Evolutionary conservation across 495 filamentous ascomycete species (phyloP).

Genomic region (Thozetella sp.): DNA sequence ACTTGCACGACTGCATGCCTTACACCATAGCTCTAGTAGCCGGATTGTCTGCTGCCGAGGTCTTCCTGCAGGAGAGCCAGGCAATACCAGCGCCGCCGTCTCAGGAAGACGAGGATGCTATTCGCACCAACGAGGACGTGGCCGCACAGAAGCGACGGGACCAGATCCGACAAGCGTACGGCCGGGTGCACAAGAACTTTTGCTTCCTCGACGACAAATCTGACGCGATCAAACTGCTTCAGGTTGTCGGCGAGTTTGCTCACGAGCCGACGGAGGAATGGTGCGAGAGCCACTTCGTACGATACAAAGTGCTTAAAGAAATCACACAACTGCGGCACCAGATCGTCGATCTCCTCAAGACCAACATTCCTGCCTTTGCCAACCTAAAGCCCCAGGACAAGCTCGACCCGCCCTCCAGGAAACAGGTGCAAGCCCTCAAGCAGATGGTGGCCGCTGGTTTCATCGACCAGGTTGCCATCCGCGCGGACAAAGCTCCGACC

Average conservation of each 20-base stretch:
- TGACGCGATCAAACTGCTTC: conserved; percentile 90
- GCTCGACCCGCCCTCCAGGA: conserved; percentile 68
- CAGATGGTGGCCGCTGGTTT: conserved; percentile 92
- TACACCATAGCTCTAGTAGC: conserved; percentile 90
- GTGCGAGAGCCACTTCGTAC: conserved; percentile 81
- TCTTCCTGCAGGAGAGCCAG: conserved; percentile 87
- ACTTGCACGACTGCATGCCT: conserved; percentile 79
- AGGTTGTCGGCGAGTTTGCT: conserved; percentile 83
- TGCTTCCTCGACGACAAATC: conserved; percentile 78
- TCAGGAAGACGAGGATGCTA: conserved; percentile 41
- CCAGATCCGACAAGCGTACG: conserved; percentile 68
- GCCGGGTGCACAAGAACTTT: conserved; percentile 75
- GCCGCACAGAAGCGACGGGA: conserved; percentile 68
- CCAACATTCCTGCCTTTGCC: conserved; percentile 71
- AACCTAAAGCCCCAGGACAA: conserved; percentile 56
- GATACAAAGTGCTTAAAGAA: conserved; percentile 83
- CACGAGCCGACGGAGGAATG: conserved; percentile 67
- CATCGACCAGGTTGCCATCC: conserved; percentile 93
- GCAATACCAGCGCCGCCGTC: conserved; percentile 52
- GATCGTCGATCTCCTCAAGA: conserved; percentile 75
- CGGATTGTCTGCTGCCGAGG: conserved; percentile 81
- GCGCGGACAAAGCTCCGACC: conserved; percentile 78
- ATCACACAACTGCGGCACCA: conserved; percentile 80
- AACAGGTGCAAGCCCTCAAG: conserved; percentile 79
- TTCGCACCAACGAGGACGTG: conserved; percentile 67